A percentile compares a stretch with the other conserved stretches of the same genome.
These are phyloP conservation scores for Aspergillus ostianus DNA, from an alignment of 495 filamentous ascomycete genomes.

Conservation along the genomic window DNA sequence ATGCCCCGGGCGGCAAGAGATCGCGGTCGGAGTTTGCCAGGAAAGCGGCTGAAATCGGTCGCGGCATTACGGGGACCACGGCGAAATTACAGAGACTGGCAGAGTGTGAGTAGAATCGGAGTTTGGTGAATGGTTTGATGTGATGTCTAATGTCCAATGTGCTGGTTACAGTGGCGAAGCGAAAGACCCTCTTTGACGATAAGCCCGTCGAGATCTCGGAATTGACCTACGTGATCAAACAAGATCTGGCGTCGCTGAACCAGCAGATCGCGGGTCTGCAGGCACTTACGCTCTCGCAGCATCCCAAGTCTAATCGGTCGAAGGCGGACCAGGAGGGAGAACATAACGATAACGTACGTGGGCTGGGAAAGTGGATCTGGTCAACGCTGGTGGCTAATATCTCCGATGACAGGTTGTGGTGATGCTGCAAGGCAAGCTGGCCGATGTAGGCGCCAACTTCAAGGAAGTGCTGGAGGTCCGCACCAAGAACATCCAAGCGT, in stretches of 20 bases:
- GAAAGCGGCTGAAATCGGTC: slow-evolving; percentile 83
- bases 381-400: slow-evolving; percentile 18
- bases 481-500: slow-evolving; percentile 98
- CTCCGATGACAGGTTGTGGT: slow-evolving; percentile 61
- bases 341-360: slow-evolving; percentile 85
- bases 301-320: slow-evolving; percentile 57
- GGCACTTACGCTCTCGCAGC: slow-evolving; percentile 65
- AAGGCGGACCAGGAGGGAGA: slow-evolving; percentile 82
- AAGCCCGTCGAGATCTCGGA: slow-evolving; percentile 95
- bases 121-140: background rate
- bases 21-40: slow-evolving; percentile 81
- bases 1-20: slow-evolving; percentile 26
- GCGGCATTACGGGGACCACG: slow-evolving; percentile 88
- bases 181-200: slow-evolving; percentile 97
- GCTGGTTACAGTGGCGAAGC: slow-evolving; percentile 70
- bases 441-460: slow-evolving; percentile 92
- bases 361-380: background rate
- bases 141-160: background rate
- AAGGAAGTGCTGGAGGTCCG: slow-evolving; percentile 96
- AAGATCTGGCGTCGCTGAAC: slow-evolving; percentile 89
- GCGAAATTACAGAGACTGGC: slow-evolving; percentile 90
- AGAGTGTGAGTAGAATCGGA: slow-evolving; percentile 56
- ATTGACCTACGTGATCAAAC: slow-evolving; percentile 94
- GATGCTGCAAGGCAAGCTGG: slow-evolving; percentile 87
- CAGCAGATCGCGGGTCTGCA: slow-evolving; percentile 81